Conservation (phyloP, 1,139 yeast genomes). For the Arxiozyma bovina region DNA sequence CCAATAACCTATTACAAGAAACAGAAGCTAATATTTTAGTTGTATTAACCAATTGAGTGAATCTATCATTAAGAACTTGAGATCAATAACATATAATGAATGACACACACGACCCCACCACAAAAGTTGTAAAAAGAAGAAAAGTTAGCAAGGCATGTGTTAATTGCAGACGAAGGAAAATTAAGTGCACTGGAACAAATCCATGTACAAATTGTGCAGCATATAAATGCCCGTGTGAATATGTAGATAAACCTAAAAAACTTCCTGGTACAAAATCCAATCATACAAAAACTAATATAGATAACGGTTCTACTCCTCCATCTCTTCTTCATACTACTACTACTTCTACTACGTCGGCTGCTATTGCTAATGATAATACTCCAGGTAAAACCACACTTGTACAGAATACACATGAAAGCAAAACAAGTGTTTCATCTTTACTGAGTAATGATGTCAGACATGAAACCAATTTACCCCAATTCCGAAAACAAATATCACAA, state of each 20-base stretch:
- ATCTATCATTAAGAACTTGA: not conserved
- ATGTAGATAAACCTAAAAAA: not conserved
- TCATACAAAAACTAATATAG: not conserved
- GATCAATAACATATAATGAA: not conserved
- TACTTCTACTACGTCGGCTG: no score
- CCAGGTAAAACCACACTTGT: not conserved
- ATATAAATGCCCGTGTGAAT: slow-evolving; percentile 22
- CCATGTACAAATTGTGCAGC: slow-evolving; percentile 28
- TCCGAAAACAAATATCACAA: not conserved
- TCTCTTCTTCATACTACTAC: not conserved
- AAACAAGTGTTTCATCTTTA: not conserved
- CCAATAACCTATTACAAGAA: not conserved
- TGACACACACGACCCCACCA: not conserved
- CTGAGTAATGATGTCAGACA: not conserved
- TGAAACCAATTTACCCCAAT: not conserved
- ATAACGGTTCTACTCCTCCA: not conserved
- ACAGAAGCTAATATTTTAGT: not conserved
- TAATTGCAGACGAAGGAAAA: slow-evolving; percentile 50
- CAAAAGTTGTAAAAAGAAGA: slow-evolving; percentile 31
- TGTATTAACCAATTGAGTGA: no score
- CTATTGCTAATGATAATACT: not conserved
- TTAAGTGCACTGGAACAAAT: slow-evolving; percentile 47
- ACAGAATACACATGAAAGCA: not conserved
- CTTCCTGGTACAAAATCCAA: not conserved
- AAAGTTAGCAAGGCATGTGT: slow-evolving; percentile 46